Percentiles rank a stretch among this genome's conserved stretches.
These are phyloP conservation scores for Alternaria conjuncta DNA, from an alignment of 2,329 filamentous ascomycete genomes.

Conservation along the genomic window DNA sequence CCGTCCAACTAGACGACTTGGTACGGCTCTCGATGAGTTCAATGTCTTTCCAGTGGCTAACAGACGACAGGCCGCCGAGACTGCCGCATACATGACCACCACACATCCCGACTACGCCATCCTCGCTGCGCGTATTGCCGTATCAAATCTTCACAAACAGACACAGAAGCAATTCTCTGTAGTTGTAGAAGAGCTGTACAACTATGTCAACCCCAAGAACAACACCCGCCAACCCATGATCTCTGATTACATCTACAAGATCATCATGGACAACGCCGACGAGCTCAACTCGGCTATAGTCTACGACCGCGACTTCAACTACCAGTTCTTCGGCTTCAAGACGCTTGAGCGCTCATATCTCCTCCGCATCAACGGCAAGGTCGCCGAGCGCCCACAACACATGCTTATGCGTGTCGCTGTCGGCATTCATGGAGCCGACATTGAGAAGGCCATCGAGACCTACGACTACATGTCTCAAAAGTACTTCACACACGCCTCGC, in stretches of 20 bases:
- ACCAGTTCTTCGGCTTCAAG: conserved; percentile 99
- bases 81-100: conserved; percentile 99
- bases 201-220: conserved; percentile 97
- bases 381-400: conserved; percentile 96
- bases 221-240: conserved; percentile 88
- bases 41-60: conserved; percentile 23
- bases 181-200: conserved; percentile 89
- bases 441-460: conserved; percentile 94
- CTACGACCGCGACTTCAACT: conserved; percentile 99
- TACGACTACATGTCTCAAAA: conserved; percentile 99
- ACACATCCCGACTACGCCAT: conserved; percentile 99
- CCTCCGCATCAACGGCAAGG: conserved; percentile 91
- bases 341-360: conserved; percentile 97
- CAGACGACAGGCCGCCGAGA: conserved; percentile 82
- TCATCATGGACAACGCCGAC: conserved; percentile 92
- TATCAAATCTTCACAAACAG: conserved; percentile 99
- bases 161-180: conserved; percentile 99
- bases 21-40: conserved; percentile 61
- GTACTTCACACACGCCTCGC: conserved; percentile 97
- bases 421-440: conserved; percentile 92
- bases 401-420: conserved; percentile 99
- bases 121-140: conserved; percentile 95
- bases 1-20: conserved; percentile 93
- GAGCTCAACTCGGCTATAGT: conserved; percentile 99
- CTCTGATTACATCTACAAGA: conserved; percentile 86